phyloP scores from a whole-genome alignment of 345 rosid genomes.

The Corymbia maculata region DNA sequence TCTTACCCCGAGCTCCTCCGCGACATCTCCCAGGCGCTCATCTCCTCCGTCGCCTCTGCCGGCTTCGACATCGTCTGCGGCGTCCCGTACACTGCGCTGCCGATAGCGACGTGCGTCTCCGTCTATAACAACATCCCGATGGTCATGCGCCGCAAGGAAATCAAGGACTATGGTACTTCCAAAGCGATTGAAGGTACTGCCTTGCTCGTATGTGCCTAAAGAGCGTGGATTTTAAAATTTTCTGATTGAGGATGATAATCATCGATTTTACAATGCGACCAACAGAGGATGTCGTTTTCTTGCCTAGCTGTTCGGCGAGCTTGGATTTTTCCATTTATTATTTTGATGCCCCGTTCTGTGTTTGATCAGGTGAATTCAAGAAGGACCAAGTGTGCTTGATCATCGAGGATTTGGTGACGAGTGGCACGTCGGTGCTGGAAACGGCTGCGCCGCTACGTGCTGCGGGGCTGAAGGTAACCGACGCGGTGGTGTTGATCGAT shows the following conservation, averaged over 20 bases:
- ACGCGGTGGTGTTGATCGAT: slow-evolving; percentile 85
- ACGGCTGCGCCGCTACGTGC: slow-evolving; percentile 75
- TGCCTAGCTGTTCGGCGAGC: not conserved
- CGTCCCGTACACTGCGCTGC: slow-evolving; percentile 95
- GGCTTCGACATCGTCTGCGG: slow-evolving; percentile 68
- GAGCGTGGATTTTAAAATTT: not conserved
- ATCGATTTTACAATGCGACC: not conserved
- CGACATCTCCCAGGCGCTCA: slow-evolving; percentile 60
- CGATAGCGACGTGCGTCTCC: slow-evolving; percentile 85
- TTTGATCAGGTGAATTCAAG: slow-evolving; percentile 18
- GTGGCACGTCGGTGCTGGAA: slow-evolving; percentile 91
- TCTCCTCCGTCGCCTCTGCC: slow-evolving; percentile 54
- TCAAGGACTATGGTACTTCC: slow-evolving; percentile 81
- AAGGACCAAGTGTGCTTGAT: slow-evolving; percentile 51
- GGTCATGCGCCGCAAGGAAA: slow-evolving; percentile 93
- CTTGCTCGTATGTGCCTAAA: not conserved
- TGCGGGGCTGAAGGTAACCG: slow-evolving; percentile 68
- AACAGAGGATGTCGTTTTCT: not conserved
- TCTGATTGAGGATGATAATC: not conserved
- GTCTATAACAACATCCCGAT: slow-evolving; percentile 50
- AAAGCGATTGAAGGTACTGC: slow-evolving; percentile 73
- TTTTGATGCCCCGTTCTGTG: not conserved
- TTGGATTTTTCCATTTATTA: not conserved
- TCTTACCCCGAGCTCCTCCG: slow-evolving; percentile 72
- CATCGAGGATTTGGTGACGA: slow-evolving; percentile 83